These are phyloP conservation scores for Pneumocystis carinii DNA, from an alignment of 1,139 yeast species.

Conservation along the genomic window DNA sequence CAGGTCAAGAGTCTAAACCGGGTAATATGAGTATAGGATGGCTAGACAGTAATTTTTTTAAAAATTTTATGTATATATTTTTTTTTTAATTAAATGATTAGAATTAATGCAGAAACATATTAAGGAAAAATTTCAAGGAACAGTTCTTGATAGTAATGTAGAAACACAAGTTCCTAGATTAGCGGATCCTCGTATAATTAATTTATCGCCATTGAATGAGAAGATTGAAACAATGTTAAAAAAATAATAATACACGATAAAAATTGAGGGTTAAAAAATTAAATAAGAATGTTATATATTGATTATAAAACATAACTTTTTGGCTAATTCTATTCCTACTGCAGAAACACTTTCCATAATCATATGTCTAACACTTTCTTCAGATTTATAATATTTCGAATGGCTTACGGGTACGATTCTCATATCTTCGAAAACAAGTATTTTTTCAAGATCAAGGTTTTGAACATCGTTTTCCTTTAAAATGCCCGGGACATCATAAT, in stretches of 20 bases:
- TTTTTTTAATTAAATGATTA: neutral
- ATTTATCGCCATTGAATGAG: neutral
- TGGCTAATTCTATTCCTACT: neutral
- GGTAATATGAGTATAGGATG: neutral
- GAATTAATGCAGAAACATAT: neutral
- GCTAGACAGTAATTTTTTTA: neutral
- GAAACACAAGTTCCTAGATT: neutral
- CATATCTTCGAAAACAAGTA: neutral
- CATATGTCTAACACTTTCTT: neutral
- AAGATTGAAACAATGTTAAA: neutral
- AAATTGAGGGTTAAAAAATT: neutral
- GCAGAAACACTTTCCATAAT: neutral
- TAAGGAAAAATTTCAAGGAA: neutral
- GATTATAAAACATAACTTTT: neutral
- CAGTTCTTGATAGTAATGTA: neutral
- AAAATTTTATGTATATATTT: neutral
- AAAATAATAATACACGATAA: neutral
- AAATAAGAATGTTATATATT: neutral
- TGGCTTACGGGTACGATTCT: neutral
- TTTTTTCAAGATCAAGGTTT: neutral
- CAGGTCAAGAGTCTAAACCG: constrained; percentile 3
- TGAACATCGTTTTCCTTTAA: neutral
- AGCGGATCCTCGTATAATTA: neutral
- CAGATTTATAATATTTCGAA: neutral
- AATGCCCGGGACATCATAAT: neutral